Percentiles rank a stretch among this genome's conserved stretches.
These are phyloP conservation scores for Westerdykella ornata DNA, from an alignment of 2,329 filamentous ascomycete genomes.

Conservation along the genomic window DNA sequence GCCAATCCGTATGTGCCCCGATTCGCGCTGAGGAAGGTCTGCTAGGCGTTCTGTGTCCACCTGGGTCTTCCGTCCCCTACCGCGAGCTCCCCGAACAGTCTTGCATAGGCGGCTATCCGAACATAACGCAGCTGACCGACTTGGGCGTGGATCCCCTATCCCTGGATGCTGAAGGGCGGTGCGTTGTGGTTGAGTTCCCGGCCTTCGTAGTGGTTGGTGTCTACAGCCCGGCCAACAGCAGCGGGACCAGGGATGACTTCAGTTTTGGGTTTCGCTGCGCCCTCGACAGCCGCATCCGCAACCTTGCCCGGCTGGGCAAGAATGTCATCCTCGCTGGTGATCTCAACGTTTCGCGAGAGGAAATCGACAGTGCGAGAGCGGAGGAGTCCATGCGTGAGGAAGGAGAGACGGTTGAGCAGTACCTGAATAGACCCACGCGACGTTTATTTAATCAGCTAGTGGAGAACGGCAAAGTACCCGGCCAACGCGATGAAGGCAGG, in stretches of 20 bases:
- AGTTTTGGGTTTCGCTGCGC: conserved; percentile 71
- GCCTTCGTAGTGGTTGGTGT: conserved; percentile 90
- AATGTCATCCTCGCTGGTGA: conserved; percentile 81
- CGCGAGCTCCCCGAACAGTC: conserved; percentile 65
- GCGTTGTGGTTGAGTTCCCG: conserved; percentile 84
- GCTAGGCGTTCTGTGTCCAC: conserved; percentile 68
- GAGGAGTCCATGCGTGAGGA: conserved; percentile 66
- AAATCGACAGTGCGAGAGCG: conserved; percentile 70
- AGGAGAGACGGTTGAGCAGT: conserved; percentile 61
- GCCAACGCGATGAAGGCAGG: conserved; percentile 60
- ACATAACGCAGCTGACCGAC: conserved; percentile 56
- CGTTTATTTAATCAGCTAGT: conserved; percentile 83
- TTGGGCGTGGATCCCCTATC: conserved; percentile 58
- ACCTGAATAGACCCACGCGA: conserved; percentile 63
- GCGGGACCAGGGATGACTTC: conserved; percentile 77
- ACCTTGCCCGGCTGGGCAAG: conserved; percentile 73
- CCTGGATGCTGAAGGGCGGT: conserved; percentile 87
- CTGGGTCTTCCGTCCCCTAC: conserved; percentile 64
- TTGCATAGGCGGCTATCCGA: conserved; percentile 85
- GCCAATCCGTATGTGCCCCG: conserved; percentile 76
- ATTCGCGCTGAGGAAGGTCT: conserved; percentile 93
- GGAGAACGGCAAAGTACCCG: conserved; percentile 61
- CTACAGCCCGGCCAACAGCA: conserved; percentile 84
- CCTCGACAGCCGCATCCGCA: conserved; percentile 76
- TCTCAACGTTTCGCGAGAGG: conserved; percentile 67